Evolutionary conservation across 2,329 filamentous ascomycete genomes (phyloP).

Genomic region (Penicillium sp.): DNA sequence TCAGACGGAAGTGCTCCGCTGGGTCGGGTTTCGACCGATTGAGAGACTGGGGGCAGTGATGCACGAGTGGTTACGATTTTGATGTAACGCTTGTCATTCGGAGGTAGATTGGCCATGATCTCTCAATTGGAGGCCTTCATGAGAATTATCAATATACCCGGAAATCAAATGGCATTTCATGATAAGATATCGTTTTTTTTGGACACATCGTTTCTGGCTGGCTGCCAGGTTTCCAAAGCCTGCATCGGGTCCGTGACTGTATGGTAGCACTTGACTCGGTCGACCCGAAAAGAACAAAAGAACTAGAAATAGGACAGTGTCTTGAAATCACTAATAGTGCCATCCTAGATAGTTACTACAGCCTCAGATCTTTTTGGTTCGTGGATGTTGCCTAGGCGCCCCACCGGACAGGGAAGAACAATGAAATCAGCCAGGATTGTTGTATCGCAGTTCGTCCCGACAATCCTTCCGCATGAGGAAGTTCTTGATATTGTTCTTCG

Average conservation of each 20-base stretch:
- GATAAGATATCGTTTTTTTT: not conserved
- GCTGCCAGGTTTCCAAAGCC: not conserved
- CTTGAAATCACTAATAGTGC: not conserved
- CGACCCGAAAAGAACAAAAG: not conserved
- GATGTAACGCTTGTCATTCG: conserved; percentile 9
- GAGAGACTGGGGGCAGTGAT: conserved; percentile 5
- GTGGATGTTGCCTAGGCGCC: not conserved
- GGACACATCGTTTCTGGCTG: not conserved
- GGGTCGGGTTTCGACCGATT: not conserved
- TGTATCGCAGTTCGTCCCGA: conserved; percentile 20
- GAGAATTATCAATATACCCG: conserved; percentile 23
- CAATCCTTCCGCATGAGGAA: conserved; percentile 31
- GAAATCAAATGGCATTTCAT: conserved; percentile 21
- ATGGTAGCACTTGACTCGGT: not conserved
- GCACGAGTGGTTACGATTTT: conserved; percentile 11
- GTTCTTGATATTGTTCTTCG: conserved; percentile 24
- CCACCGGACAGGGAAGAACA: conserved; percentile 21
- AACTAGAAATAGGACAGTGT: not conserved
- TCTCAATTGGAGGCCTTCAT: conserved; percentile 1
- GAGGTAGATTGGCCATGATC: conserved; percentile 11
- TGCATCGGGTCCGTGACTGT: not conserved
- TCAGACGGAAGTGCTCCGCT: conserved; percentile 4
- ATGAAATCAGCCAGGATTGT: conserved; percentile 24
- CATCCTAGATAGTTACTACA: not conserved
- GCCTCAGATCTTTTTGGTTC: not conserved